Percentiles rank a stretch among this genome's conserved stretches.
Evolutionary conservation across 345 rosid genomes (phyloP).

Genomic region (Moringa oleifera): DNA sequence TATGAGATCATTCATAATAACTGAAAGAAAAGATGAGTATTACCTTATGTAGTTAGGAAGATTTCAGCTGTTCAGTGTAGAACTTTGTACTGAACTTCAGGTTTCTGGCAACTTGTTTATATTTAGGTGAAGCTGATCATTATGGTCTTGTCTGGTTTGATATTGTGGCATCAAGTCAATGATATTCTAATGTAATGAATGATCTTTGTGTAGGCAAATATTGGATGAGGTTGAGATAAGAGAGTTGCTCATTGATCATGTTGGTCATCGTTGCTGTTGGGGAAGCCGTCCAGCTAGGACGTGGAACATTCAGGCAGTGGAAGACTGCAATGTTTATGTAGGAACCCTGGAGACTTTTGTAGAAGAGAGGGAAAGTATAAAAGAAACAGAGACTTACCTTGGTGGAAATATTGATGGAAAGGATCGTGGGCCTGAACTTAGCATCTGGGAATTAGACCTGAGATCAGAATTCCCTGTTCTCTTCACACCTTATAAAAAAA

Average conservation of each 20-base stretch:
- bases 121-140: too few relatives aligned
- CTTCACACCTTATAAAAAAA: constrained; percentile 62
- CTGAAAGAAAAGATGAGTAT: not conserved
- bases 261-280: constrained; percentile 96
- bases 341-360: constrained; percentile 89
- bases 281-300: constrained; percentile 97
- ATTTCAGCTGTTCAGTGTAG: not conserved
- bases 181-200: constrained; percentile 9
- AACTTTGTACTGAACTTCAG: too few relatives aligned
- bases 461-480: constrained; percentile 77
- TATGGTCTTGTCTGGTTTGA: too few relatives aligned
- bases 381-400: constrained; percentile 56
- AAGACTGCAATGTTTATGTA: constrained; percentile 93
- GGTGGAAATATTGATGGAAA: constrained; percentile 51
- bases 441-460: constrained; percentile 75
- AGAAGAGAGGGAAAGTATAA: constrained; percentile 76
- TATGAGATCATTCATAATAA: not conserved
- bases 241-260: constrained; percentile 88
- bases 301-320: constrained; percentile 81
- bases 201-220: constrained; percentile 44
- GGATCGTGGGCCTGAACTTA: constrained; percentile 49
- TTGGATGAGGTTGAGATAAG: constrained; percentile 92
- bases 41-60: too few relatives aligned
- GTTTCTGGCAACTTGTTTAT: too few relatives aligned
- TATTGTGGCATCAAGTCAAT: not conserved